Conservation (phyloP, 2,329 filamentous ascomycete species). For the Diaporthe eres region DNA sequence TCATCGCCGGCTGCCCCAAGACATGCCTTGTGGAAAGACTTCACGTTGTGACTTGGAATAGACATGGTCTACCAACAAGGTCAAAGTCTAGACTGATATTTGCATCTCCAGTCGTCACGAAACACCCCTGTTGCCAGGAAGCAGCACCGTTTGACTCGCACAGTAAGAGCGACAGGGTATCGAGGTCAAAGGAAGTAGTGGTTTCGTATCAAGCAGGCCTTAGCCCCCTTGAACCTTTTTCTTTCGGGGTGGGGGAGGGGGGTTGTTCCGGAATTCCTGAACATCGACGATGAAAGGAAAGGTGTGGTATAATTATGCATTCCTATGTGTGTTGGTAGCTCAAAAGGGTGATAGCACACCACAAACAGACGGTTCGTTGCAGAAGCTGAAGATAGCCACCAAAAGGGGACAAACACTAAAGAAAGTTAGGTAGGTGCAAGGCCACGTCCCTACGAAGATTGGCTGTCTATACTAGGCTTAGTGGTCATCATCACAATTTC, state of each 20-base stretch:
- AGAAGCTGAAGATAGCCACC: neutral
- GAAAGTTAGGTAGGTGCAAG: neutral
- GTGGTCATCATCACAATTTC: neutral
- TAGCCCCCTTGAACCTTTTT: neutral
- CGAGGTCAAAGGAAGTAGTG: neutral
- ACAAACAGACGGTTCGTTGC: constrained; percentile 2
- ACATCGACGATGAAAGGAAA: neutral
- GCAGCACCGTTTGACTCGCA: constrained; percentile 18
- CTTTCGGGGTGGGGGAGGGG: too few species aligned
- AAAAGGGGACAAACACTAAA: neutral
- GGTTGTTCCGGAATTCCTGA: neutral
- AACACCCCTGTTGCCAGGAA: neutral
- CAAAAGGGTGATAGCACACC: neutral
- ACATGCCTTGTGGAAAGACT: neutral
- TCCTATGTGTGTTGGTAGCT: constrained; percentile 16
- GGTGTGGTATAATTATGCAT: neutral
- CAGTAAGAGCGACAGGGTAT: constrained; percentile 3
- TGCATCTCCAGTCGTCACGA: neutral
- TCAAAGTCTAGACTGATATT: neutral
- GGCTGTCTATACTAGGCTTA: neutral
- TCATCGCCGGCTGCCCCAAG: neutral
- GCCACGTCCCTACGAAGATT: neutral
- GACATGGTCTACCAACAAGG: neutral
- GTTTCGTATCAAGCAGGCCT: neutral
- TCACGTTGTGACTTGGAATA: neutral